Evolutionary conservation across 1,139 yeast genomes (phyloP).

Genomic region (Yamadazyma sp.): DNA sequence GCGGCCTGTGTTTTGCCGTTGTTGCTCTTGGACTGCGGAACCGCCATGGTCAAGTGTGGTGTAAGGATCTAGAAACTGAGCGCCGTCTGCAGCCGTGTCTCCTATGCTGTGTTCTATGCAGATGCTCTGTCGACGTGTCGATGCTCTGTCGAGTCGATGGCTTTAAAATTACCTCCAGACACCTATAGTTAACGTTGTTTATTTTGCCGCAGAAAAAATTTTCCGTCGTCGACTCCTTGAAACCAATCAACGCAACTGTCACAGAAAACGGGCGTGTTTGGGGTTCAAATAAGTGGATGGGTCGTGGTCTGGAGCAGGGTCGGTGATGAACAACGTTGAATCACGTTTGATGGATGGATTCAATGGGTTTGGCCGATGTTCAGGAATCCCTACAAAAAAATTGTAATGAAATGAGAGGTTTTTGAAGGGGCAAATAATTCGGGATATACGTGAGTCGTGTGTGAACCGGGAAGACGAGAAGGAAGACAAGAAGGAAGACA

Average conservation of each 20-base stretch:
- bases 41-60: slow-evolving; percentile 21
- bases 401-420: slow-evolving; percentile 5
- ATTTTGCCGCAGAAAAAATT: slow-evolving; percentile 1
- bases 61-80: background rate
- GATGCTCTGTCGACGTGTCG: too few species aligned
- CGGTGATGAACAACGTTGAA: background rate
- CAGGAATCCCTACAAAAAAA: slow-evolving; percentile 2
- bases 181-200: slow-evolving; percentile 6
- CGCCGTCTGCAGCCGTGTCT: too few species aligned
- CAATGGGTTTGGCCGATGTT: background rate
- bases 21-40: slow-evolving; percentile 27
- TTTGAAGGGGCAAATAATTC: slow-evolving; percentile 4
- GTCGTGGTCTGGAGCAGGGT: background rate
- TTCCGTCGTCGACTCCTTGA: slow-evolving; percentile 5
- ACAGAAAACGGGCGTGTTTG: too few species aligned
- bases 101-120: too few species aligned
- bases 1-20: slow-evolving; percentile 36
- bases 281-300: background rate
- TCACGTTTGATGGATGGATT: background rate
- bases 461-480: too few species aligned
- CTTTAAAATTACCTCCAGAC: slow-evolving; percentile 4
- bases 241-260: slow-evolving; percentile 1
- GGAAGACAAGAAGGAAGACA: too few species aligned
- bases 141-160: too few species aligned
- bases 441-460: too few species aligned